Conservation (phyloP, 768 basidiomycete genomes). For the Tricholoma furcatifolium region DNA sequence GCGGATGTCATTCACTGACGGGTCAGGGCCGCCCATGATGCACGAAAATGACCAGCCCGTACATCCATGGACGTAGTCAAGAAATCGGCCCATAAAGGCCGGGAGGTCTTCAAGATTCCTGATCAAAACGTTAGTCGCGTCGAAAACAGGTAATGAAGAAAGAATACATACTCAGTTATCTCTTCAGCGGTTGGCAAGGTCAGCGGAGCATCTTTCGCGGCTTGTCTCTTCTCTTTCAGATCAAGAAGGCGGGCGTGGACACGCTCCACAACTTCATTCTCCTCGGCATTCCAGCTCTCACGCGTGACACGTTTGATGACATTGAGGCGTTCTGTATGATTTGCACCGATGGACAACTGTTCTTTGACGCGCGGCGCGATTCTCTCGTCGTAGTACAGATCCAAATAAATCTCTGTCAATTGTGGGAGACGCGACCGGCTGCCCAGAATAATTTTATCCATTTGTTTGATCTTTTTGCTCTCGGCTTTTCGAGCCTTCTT, state of each 20-base stretch:
- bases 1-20: background rate
- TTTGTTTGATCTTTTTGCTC: background rate
- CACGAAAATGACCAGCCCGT: background rate
- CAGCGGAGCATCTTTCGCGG: background rate
- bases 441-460: background rate
- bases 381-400: background rate
- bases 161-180: background rate
- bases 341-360: background rate
- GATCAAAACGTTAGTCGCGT: no score
- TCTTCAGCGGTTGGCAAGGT: background rate
- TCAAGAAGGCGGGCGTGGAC: background rate
- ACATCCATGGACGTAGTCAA: background rate
- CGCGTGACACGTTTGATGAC: background rate
- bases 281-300: background rate
- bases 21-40: background rate
- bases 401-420: slow-evolving; percentile 2
- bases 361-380: background rate
- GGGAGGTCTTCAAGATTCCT: background rate
- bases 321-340: background rate
- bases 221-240: background rate
- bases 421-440: background rate
- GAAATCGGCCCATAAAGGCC: background rate
- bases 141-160: no score
- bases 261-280: background rate
- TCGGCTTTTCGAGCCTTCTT: background rate